Evolutionary conservation across 345 rosid species (phyloP), one percentile per base, ranked within the genome.

Genomic region (Salix viminalis): DNA sequence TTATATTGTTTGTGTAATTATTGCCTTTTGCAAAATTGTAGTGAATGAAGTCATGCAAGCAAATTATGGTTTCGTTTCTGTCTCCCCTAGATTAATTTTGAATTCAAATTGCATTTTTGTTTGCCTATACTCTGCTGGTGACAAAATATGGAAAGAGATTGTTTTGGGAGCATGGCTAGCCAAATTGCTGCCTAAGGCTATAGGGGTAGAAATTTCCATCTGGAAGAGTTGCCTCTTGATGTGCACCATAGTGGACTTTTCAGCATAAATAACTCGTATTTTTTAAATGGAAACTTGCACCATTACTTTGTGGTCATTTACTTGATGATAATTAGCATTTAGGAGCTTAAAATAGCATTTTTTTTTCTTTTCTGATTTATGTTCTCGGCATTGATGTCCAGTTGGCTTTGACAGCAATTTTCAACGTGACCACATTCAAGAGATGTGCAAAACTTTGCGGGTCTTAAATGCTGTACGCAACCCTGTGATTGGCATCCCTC

Each of bases 351-450:
- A 18, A 46, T 21, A 37, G n/a, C 61, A 3, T 15, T 39, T 28
- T 16, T 16, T 54, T 76, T 75, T 72, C 72, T 69, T 76, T 74
- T 72, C 87, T 85, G 86, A 87, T 89, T 84, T 78, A 69, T 83
- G 74, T 77, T 80, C 81, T 77, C 83, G 71, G 69, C 86, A 89
- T 84, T 89, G 89, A 87, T 81, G 80, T 80, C 88, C 79, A 81
- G 92, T 89, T 84, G 85, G 85, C 83, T 89, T 86, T 84, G 86
- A 80, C 97, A 96, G 98, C 88, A 88, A 88, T 83, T 93, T 96
- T 84, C 94, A 92, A 77, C 97, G 97, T 73, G 97, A 94, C 54
- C 91, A 86, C 79, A 87, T 96, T 42, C 98, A 90, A 79, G 99
- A 96, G 84, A 94, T 89, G 88, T 90, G 95, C 75, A 91, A 91